Conservation (phyloP, 2,329 filamentous ascomycete species). For the Cordyceps javanica region DNA sequence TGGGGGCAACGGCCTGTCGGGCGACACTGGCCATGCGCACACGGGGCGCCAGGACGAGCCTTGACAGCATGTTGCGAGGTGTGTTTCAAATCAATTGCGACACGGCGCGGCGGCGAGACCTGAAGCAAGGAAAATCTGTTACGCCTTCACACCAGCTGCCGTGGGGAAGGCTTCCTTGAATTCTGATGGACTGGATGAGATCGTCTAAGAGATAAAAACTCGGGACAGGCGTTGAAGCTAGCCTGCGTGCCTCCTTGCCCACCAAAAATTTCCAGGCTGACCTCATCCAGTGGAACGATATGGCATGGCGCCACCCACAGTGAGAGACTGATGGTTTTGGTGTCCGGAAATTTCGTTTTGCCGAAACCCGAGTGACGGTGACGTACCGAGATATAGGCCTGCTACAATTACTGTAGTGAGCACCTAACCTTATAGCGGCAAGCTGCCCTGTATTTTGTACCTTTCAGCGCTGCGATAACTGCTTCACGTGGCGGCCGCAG, state of each 20-base stretch:
- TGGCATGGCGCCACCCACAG: background rate
- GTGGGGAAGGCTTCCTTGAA: background rate
- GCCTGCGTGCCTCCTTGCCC: constrained; percentile 3
- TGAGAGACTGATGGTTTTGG: background rate
- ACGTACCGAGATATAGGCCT: too few relatives aligned
- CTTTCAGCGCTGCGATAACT: background rate
- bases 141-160: constrained; percentile 1
- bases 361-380: background rate
- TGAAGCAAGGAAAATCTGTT: background rate
- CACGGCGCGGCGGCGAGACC: background rate
- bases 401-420: background rate
- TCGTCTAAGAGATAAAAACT: background rate
- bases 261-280: constrained; percentile 14
- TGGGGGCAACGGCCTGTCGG: constrained; percentile 16
- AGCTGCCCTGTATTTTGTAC: background rate
- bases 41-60: constrained; percentile 14
- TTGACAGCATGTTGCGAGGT: constrained; percentile 18
- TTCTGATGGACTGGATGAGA: background rate
- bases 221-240: background rate
- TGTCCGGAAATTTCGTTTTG: constrained; percentile 4
- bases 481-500: background rate
- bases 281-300: constrained; percentile 9
- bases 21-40: constrained; percentile 16
- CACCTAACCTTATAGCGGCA: background rate
- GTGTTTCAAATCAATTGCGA: constrained; percentile 8